Evolutionary conservation across 495 filamentous ascomycete species (phyloP).

Genomic region (Neurospora sp.): DNA sequence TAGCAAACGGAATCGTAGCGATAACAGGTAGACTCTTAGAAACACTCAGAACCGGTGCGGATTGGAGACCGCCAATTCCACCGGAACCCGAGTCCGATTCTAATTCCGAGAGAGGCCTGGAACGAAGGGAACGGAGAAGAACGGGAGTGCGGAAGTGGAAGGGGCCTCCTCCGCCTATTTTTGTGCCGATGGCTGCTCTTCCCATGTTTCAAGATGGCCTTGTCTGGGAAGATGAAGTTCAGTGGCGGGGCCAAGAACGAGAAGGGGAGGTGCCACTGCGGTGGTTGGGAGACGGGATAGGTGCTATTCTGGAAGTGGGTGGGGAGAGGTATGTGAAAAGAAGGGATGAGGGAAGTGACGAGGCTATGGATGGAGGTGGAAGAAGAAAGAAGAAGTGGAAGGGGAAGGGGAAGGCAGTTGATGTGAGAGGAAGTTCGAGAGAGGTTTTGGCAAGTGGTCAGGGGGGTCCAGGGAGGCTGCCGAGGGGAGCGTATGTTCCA

Average conservation of each 20-base stretch:
- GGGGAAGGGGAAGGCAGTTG: neutral
- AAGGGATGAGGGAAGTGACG: neutral
- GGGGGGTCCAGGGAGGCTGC: neutral
- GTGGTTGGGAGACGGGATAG: neutral
- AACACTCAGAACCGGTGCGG: neutral
- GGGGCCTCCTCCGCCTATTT: neutral
- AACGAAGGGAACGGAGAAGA: neutral
- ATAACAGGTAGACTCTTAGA: no score
- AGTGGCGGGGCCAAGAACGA: no score
- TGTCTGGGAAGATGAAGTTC: no score
- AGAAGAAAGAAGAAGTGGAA: neutral
- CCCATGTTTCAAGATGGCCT: no score
- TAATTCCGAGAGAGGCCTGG: neutral
- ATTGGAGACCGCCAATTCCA: neutral
- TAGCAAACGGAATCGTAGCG: no score
- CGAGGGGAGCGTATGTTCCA: neutral
- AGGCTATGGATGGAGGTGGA: neutral
- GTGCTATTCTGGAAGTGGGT: neutral
- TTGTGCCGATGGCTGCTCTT: no score
- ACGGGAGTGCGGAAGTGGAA: neutral
- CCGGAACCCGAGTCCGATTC: neutral
- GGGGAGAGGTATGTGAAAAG: no score
- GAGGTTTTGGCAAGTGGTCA: neutral
- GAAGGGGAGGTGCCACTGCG: neutral
- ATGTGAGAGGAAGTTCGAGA: no score